Base-by-base conservation (phyloP, 163 green algal genomes). In the Chlamydomonas reinhardtii region DNA sequence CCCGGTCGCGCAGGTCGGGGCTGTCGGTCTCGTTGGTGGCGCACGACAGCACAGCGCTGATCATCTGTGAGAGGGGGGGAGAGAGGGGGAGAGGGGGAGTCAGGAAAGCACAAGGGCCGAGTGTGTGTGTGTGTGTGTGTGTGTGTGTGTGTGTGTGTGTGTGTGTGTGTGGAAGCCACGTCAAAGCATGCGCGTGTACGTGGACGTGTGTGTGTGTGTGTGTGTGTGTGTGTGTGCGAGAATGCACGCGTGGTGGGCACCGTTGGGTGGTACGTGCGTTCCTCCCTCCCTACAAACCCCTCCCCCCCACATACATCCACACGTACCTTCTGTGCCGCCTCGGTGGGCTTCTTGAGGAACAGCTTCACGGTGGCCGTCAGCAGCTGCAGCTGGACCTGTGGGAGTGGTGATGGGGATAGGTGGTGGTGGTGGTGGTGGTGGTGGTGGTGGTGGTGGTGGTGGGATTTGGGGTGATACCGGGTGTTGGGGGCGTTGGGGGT, bases 321-420 rank as follows among this genome's bases (percentile, higher is more conserved):
- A 1, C 48, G 12, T 14, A 56, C 48, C 72, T 95, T 92, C 90
- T 99, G 97, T 48, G 98, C 94, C 24, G 59, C 91, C 87, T 98
- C 95, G 32, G 94, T 96, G 20, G 98, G 98, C 81, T 96, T 97
- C 89, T 99, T 99, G 14, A 99, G 91, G 92, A 99, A 99, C 5
- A 99, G 95, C 93, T 99, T 99, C 11, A 99, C 98, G 14, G 97
- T 95, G 35, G 98, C 96, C 19, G 98, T 99, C n/a, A 99, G 94
- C 91, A 99, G 95, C 93, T 99, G 96, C 87, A 99, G 96, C 93
- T 99, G 98, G 72, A 99, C 96, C 87, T 93, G 85, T 56, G 78
- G 66, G n/a, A 4, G 73, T 17, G n/a, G 25, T n/a, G n/a, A n/a
- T 29, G 74, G 31, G n/a, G 52, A 27, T 31, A 12, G n/a, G 52